Evolutionary conservation across 169 alveolate genomes (phyloP), one percentile per base, ranked within the genome.

Genomic region (Ichthyophthirius multifiliis): DNA sequence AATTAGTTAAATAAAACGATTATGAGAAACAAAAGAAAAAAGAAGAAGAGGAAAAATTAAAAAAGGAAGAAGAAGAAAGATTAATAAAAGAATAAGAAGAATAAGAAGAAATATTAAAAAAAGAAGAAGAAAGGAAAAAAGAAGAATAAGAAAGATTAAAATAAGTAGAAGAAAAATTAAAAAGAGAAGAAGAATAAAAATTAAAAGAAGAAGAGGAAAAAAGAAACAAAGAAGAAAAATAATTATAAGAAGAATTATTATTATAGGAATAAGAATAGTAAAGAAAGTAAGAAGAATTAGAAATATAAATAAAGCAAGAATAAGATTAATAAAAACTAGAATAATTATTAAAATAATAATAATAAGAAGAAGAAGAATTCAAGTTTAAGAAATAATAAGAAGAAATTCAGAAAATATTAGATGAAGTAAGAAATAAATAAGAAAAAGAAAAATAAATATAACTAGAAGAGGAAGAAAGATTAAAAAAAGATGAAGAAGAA

Each of bases 31-130:
- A n/a, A n/a, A n/a, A n/a, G n/a, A n/a, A n/a, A 32, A 46, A 65
- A 65, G 55, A 32, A 35, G 82, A 75, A 32, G 64, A 75, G 31
- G 82, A 75, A 15, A 43, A 32, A 47, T 9, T 45, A 16, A 64
- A 63, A 23, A 37, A 76, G 41, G 65, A 62, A 18, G 76, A 76
- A 32, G 67, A 63, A 62, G 71, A 55, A 27, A 62, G 37, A 43
- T 18, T 39, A 31, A 76, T 35, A 43, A 0, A 41, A 0, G 67
- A 37, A 63, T 67, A 63, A 63, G 30, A 37, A 4, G 67, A 46
- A 4, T 45, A 16, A 34, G 45, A 45, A 20, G 48, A 23, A 18
- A 63, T 47, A 27, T 13, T 16, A 1, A 65, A 48, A 5, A 48
- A 34, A 37, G 74, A 48, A 34, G 64, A 18, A 75, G 32, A 65